Base-by-base conservation (phyloP, 306 rosid species). In the Mimosa pudica region DNA sequence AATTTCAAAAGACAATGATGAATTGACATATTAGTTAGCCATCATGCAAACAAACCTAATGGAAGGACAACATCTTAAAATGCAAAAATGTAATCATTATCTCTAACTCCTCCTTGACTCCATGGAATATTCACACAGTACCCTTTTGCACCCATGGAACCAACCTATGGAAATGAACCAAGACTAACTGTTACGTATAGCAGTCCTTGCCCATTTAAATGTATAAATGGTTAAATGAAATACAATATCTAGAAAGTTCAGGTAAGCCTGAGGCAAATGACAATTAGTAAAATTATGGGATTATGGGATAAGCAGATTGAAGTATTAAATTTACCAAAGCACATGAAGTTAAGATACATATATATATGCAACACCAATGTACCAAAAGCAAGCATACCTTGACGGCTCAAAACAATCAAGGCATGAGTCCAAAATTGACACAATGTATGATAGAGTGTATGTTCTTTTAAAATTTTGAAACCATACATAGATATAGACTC, bases 121-220 rank as follows among this genome's bases (percentile, higher is more conserved):
- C 99, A 93, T 32, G 99, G 99, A 82, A 95, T 89, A 87, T 95
- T 95, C 73, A 95, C 98, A 85, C 97, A 95, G 81, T 82, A 88
- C 74, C 99, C 99, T 90, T 95, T 97, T 77, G 98, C 99, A 36
- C 97, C 98, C 94, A 84, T 89, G 17, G 89, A 80, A 80, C 99
- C 99, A 79, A 95, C 92, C 99, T 95, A 88, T 73, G 82, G 70
- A 48, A 68, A 80, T 67, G 47, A 84, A 80, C 55, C 69, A 63
- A 24, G 73, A 84, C 68, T 60, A 9, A 62, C 2, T 35, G 72
- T 20, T 79, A 82, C 80, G 65, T 52, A 74, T 70, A 79, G 74
- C 32, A 66, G 74, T 77, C 77, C 57, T 81, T 67, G 73, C 64
- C 66, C 33, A 79, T 18, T 51, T 5, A 65, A 54, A 20, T 16